Percentiles rank a stretch among this genome's conserved stretches.
Evolutionary conservation across 2,329 filamentous ascomycete species (phyloP).

Genomic region (Aspergillus versicolor): DNA sequence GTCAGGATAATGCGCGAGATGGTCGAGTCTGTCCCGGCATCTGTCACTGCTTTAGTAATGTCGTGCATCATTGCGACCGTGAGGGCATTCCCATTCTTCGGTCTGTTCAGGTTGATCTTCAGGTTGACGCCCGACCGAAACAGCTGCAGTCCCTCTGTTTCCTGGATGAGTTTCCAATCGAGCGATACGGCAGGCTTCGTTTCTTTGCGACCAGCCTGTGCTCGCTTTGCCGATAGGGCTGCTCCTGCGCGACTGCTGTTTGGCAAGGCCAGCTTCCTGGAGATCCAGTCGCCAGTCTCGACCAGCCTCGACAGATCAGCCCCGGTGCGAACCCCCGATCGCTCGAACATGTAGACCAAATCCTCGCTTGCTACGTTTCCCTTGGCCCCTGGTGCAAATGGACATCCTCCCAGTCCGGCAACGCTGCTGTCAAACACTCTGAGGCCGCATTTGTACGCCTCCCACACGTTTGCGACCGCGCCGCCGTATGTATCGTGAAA

Average conservation of each 20-base stretch:
- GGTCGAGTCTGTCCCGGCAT: conserved; percentile 21
- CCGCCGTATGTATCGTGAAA: conserved; percentile 89
- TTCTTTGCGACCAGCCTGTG: neutral
- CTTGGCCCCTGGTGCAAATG: conserved; percentile 80
- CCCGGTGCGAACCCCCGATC: conserved; percentile 70
- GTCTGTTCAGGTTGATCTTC: conserved; percentile 35
- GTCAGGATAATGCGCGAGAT: conserved; percentile 40
- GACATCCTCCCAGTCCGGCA: conserved; percentile 78
- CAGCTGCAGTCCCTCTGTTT: conserved; percentile 27
- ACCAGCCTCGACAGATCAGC: conserved; percentile 63
- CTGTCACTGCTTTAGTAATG: conserved; percentile 30
- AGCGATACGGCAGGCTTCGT: neutral
- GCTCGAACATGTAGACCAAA: conserved; percentile 66
- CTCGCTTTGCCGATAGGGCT: conserved; percentile 19
- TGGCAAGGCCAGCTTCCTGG: conserved; percentile 31
- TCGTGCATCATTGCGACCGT: conserved; percentile 37
- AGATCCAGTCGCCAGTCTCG: conserved; percentile 72
- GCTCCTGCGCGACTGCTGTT: conserved; percentile 25
- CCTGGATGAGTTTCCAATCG: conserved; percentile 19
- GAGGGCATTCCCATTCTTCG: conserved; percentile 42
- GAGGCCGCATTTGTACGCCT: conserved; percentile 74
- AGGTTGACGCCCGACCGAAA: conserved; percentile 31
- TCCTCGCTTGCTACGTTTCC: conserved; percentile 86
- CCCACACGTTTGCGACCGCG: conserved; percentile 77
- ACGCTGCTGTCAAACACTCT: conserved; percentile 78